A percentile compares a stretch with the other conserved stretches of the same genome.
phyloP scores from a whole-genome alignment of 192 early-diverging fungal species.

The Oehlia diaphana region DNA sequence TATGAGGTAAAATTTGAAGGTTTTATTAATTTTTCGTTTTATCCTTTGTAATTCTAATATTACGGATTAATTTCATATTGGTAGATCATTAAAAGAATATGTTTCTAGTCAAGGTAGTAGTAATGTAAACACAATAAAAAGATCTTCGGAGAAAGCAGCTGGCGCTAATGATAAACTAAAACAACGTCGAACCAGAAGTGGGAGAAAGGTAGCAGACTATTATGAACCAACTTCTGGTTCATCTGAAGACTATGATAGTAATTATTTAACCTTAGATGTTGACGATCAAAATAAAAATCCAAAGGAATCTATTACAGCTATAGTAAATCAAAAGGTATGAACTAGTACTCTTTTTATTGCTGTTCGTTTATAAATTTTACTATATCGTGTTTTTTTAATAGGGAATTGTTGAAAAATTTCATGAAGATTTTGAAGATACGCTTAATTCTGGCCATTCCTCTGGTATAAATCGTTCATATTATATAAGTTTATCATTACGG shows the following conservation, averaged over 20 bases:
- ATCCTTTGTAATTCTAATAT: too few species aligned
- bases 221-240: conserved; percentile 21
- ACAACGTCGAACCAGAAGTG: conserved; percentile 22
- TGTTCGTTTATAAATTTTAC: too few species aligned
- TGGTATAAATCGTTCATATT: neutral
- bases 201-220: conserved; percentile 17
- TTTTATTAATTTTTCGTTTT: neutral
- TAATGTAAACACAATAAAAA: neutral
- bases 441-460: neutral
- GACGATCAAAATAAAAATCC: neutral
- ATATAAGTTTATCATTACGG: neutral
- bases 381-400: neutral
- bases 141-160: neutral
- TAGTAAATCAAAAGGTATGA: neutral
- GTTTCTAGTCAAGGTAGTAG: neutral
- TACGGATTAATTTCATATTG: conserved; percentile 5
- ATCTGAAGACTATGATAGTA: neutral
- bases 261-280: neutral
- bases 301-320: neutral
- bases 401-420: neutral
- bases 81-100: neutral
- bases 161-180: neutral
- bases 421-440: neutral
- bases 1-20: neutral
- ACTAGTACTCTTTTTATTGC: too few species aligned